Evolutionary conservation across 2,329 filamentous ascomycete genomes (phyloP).

Genomic region (Venturia effusa): DNA sequence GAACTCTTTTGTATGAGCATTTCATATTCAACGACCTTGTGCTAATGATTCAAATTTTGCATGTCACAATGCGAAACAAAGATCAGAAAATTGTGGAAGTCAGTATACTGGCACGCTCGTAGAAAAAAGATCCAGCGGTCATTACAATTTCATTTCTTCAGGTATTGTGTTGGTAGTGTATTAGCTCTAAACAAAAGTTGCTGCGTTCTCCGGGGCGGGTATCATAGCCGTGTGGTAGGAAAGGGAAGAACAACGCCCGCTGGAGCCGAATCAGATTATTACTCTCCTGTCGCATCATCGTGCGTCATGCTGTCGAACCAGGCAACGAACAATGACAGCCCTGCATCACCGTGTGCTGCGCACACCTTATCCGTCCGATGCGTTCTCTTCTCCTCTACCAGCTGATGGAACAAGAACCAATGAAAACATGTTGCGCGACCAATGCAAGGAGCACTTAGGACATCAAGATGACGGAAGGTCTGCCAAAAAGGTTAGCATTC

Average conservation of each 20-base stretch:
- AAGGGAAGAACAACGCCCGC: not conserved
- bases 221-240: not conserved
- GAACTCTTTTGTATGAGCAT: too few species aligned
- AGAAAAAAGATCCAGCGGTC: not conserved
- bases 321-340: not conserved
- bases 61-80: not conserved
- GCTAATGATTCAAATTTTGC: too few species aligned
- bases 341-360: not conserved
- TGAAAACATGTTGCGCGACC: not conserved
- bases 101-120: not conserved
- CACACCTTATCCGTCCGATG: not conserved
- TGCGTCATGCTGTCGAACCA: not conserved
- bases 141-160: not conserved
- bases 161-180: not conserved
- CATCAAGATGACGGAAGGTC: conserved; percentile 13
- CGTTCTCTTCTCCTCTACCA: not conserved
- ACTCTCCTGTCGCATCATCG: not conserved
- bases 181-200: conserved; percentile 1
- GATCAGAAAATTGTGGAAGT: not conserved
- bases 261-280: not conserved
- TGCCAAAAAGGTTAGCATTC: conserved; percentile 1
- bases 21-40: too few species aligned
- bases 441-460: not conserved
- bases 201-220: not conserved
- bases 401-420: not conserved